A percentile compares a stretch with the other conserved stretches of the same genome.
These are phyloP conservation scores for Dictyostelium intermedium DNA, from an alignment of 78 protist species.

Conservation along the genomic window DNA sequence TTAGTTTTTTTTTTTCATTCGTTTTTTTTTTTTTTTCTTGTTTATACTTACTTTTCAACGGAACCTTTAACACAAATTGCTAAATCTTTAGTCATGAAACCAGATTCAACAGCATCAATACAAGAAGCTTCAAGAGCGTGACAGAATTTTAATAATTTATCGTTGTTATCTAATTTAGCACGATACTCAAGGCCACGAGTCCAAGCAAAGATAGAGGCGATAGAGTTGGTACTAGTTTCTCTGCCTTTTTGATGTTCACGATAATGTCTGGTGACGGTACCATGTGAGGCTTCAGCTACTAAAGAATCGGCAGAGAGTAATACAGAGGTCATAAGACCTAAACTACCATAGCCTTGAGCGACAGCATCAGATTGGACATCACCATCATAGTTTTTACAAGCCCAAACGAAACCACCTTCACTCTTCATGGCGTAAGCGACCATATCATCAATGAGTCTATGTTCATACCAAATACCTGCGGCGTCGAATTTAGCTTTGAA, in stretches of 20 bases:
- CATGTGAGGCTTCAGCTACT: conserved; percentile 97
- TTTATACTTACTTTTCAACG: not conserved
- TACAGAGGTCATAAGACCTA: conserved; percentile 97
- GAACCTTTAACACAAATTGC: conserved; percentile 85
- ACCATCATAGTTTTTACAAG: conserved; percentile 98
- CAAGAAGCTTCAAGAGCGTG: conserved; percentile 75
- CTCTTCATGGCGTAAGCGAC: conserved; percentile 90
- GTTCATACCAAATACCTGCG: conserved; percentile 93
- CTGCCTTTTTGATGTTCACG: conserved; percentile 90
- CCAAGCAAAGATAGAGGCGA: conserved; percentile 97
- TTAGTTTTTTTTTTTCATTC: not conserved
- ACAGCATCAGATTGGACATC: conserved; percentile 96
- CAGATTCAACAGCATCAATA: conserved; percentile 77
- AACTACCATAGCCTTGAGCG: conserved; percentile 96
- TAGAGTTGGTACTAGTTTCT: conserved; percentile 95
- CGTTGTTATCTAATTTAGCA: conserved; percentile 92
- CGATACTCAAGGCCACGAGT: conserved; percentile 94
- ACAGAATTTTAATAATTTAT: conserved; percentile 60
- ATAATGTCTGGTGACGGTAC: conserved; percentile 97
- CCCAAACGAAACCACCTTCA: conserved; percentile 97
- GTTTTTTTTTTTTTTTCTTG: not conserved
- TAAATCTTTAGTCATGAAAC: conserved; percentile 93
- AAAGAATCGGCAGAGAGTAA: conserved; percentile 92
- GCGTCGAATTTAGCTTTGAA: conserved; percentile 68
- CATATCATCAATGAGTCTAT: conserved; percentile 96